phyloP scores from a whole-genome alignment of 2,329 filamentous ascomycete genomes.

The Sporothrix phasma region DNA sequence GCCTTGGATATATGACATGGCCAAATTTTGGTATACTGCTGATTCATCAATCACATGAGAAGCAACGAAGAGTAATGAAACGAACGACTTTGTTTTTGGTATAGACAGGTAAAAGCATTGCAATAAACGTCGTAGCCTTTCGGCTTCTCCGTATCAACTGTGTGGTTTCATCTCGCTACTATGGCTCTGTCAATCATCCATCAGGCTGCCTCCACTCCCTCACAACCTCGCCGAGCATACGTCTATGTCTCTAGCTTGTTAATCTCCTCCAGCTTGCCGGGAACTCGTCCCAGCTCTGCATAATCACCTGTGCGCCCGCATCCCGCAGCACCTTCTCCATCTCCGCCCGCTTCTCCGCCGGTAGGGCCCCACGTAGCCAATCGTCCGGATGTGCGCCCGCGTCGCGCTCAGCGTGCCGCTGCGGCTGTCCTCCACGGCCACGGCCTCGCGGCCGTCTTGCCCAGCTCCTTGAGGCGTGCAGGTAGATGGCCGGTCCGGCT shows the following conservation, averaged over 20 bases:
- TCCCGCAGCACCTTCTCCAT: conserved; percentile 54
- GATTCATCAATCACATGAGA: no score
- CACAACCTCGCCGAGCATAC: no score
- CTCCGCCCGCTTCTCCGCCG: conserved; percentile 47
- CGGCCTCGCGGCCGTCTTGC: conserved; percentile 59
- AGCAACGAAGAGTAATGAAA: no score
- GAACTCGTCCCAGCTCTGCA: conserved; percentile 50
- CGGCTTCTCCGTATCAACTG: background rate
- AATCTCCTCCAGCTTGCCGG: conserved; percentile 37
- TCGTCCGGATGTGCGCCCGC: conserved; percentile 66
- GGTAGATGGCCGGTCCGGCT: conserved; percentile 84
- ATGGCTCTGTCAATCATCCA: background rate
- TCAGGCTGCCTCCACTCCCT: background rate
- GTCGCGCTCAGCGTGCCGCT: conserved; percentile 66
- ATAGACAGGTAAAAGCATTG: background rate
- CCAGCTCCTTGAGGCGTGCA: conserved; percentile 66
- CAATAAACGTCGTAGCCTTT: background rate
- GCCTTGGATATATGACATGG: no score
- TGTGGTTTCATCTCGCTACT: background rate
- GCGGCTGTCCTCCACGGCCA: conserved; percentile 84
- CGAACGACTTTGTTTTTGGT: no score
- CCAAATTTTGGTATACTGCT: no score
- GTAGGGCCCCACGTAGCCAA: conserved; percentile 81
- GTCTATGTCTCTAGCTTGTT: conserved; percentile 28
- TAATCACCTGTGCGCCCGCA: conserved; percentile 53